These are phyloP conservation scores for Fomitiporia mediterranea DNA, from an alignment of 1,284 basidiomycete species.

Conservation along the genomic window DNA sequence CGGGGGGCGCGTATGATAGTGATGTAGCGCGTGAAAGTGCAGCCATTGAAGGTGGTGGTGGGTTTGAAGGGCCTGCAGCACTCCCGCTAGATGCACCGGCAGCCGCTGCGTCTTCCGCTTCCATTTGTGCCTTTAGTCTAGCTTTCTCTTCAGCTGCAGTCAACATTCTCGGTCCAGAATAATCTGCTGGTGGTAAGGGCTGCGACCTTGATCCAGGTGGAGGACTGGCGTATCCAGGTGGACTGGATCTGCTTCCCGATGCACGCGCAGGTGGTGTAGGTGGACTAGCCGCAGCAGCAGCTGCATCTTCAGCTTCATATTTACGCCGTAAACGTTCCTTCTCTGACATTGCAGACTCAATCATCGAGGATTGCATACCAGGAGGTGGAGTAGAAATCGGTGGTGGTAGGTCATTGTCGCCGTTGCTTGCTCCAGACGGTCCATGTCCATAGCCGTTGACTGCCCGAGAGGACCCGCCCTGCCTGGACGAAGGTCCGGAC, in stretches of 20 bases:
- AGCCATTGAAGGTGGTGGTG: not conserved
- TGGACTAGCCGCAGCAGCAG: slow-evolving; percentile 22
- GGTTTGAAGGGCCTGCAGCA: not conserved
- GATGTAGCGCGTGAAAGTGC: not conserved
- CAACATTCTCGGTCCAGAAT: slow-evolving; percentile 35
- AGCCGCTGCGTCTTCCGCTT: slow-evolving; percentile 41
- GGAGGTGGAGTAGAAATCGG: slow-evolving; percentile 33
- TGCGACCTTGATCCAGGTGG: slow-evolving; percentile 23
- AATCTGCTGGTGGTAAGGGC: slow-evolving; percentile 23
- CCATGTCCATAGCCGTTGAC: not conserved
- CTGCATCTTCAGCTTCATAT: slow-evolving; percentile 48
- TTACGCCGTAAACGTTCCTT: slow-evolving; percentile 48
- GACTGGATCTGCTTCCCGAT: slow-evolving; percentile 18
- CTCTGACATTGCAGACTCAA: slow-evolving; percentile 34
- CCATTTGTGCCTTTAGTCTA: slow-evolving; percentile 55
- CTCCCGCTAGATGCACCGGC: slow-evolving; percentile 20
- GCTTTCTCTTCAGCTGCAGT: slow-evolving; percentile 78
- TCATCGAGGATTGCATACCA: not conserved
- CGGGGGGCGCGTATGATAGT: slow-evolving; percentile 5
- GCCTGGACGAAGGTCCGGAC: slow-evolving; percentile 24
- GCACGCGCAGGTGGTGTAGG: slow-evolving; percentile 25
- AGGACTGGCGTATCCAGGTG: slow-evolving; percentile 18
- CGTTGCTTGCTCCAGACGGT: not conserved
- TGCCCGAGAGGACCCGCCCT: not conserved
- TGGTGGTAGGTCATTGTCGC: slow-evolving; percentile 32